Evolutionary conservation across 129 eudicot species (phyloP).

Genomic region (Erigeron canadensis): DNA sequence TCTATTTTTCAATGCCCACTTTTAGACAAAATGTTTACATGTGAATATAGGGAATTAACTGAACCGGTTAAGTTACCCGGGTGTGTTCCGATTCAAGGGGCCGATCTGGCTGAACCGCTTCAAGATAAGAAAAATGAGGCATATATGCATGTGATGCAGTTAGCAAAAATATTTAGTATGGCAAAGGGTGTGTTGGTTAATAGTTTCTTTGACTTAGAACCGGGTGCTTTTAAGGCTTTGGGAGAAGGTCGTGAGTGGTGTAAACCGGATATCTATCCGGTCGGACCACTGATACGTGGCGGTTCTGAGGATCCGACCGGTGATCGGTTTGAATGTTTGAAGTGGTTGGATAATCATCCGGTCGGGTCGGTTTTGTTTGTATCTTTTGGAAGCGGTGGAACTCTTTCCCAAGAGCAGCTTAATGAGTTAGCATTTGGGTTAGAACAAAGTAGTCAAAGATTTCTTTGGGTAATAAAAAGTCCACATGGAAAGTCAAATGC

Average conservation of each 20-base stretch:
- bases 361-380: conserved; percentile 43
- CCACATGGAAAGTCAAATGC: conserved; percentile 34
- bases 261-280: conserved; percentile 38
- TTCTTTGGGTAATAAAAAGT: conserved; percentile 44
- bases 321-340: conserved; percentile 33
- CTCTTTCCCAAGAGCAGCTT: conserved; percentile 38
- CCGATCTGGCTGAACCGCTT: conserved; percentile 36
- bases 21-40: conserved; percentile 29
- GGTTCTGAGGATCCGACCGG: conserved; percentile 4
- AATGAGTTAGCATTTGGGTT: conserved; percentile 43
- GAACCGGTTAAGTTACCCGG: conserved; percentile 46
- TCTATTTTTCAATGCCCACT: conserved; percentile 18
- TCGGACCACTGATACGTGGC: conserved; percentile 45
- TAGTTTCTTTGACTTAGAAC: conserved; percentile 43
- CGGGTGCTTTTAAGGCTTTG: conserved; percentile 38
- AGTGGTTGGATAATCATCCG: conserved; percentile 54
- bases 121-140: conserved; percentile 39
- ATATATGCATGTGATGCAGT: conserved; percentile 17
- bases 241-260: conserved; percentile 36
- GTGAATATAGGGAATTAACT: conserved; percentile 39
- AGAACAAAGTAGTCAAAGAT: conserved; percentile 44
- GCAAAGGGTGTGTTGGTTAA: conserved; percentile 45
- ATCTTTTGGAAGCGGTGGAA: conserved; percentile 65
- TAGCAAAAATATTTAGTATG: conserved; percentile 25
- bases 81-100: conserved; percentile 45